A percentile compares a stretch with the other conserved stretches of the same genome.
Conservation (phyloP, 2,329 filamentous ascomycete genomes). For the Beauveria australis region DNA sequence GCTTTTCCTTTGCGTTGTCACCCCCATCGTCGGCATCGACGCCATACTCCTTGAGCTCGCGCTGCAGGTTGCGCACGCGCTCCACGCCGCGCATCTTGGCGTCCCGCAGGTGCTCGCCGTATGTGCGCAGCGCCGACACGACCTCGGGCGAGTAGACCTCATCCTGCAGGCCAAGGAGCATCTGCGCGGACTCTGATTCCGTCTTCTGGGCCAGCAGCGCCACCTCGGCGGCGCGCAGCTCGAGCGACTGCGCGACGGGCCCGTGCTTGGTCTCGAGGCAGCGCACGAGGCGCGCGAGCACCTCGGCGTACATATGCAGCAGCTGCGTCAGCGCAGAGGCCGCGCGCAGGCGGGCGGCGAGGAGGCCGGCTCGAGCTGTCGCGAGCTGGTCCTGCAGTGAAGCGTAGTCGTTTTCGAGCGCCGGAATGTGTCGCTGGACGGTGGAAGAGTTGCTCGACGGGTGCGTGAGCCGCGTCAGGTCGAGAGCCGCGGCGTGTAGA, state of each 20-base stretch:
- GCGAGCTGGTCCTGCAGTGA: conserved; percentile 28
- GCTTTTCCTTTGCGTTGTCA: conserved; percentile 35
- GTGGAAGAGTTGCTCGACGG: conserved; percentile 45
- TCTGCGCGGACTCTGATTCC: conserved; percentile 28
- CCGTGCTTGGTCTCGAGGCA: conserved; percentile 48
- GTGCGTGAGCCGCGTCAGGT: conserved; percentile 33
- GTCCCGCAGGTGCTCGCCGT: conserved; percentile 41
- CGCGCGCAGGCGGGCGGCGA: conserved; percentile 30
- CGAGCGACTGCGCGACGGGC: conserved; percentile 40
- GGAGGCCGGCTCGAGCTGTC: conserved; percentile 25
- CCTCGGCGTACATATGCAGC: conserved; percentile 31
- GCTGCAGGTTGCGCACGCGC: conserved; percentile 30
- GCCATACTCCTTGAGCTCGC: conserved; percentile 42
- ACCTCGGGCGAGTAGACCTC: conserved; percentile 40
- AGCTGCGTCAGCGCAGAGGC: conserved; percentile 30
- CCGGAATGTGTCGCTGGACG: conserved; percentile 49
- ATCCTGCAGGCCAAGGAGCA: conserved; percentile 26
- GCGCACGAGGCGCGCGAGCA: conserved; percentile 36
- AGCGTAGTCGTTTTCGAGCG: conserved; percentile 33
- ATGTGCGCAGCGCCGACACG: conserved; percentile 35
- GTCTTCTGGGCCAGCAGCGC: conserved; percentile 35
- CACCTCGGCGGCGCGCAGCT: conserved; percentile 40
- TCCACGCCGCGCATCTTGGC: conserved; percentile 38
- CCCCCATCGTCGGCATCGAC: conserved; percentile 23
- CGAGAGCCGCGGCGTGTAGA: conserved; percentile 34